These are phyloP conservation scores for Dispira simplex DNA, from an alignment of 192 early-diverging fungal species.

Conservation along the genomic window DNA sequence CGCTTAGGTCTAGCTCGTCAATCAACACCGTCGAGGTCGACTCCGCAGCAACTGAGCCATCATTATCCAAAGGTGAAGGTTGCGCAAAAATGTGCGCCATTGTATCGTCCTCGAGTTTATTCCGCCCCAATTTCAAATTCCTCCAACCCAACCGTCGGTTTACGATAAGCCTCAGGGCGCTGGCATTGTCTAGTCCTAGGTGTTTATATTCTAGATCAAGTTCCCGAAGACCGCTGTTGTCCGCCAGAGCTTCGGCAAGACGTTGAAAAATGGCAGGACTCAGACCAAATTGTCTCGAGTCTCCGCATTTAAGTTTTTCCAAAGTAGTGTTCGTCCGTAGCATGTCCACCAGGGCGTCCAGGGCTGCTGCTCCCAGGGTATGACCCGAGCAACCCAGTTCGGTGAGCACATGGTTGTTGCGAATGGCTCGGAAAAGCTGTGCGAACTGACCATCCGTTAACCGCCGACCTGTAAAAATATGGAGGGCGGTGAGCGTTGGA, in stretches of 20 bases:
- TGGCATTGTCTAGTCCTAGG: constrained; percentile 8
- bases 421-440: constrained; percentile 25
- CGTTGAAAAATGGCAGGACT: constrained; percentile 14
- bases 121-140: constrained; percentile 25
- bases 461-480: constrained; percentile 35
- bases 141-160: constrained; percentile 2
- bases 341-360: constrained; percentile 17
- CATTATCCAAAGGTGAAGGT: not conserved
- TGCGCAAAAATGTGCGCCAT: constrained; percentile 1
- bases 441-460: constrained; percentile 24
- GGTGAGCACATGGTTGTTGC: constrained; percentile 23
- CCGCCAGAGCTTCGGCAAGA: constrained; percentile 25
- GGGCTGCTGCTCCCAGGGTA: constrained; percentile 18
- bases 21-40: not conserved
- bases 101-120: constrained; percentile 25
- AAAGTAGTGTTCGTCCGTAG: constrained; percentile 28
- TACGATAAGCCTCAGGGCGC: not conserved
- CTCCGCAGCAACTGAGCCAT: not conserved
- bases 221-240: constrained; percentile 23
- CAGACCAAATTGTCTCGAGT: constrained; percentile 19
- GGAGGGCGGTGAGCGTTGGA: constrained; percentile 25
- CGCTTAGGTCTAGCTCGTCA: not conserved
- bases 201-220: constrained; percentile 40
- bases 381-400: constrained; percentile 37
- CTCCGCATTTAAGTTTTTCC: constrained; percentile 24